Evolutionary conservation across 352 stramenopile species (phyloP), one percentile per base, ranked within the genome.

Genomic region (Globisporangium lucens): DNA sequence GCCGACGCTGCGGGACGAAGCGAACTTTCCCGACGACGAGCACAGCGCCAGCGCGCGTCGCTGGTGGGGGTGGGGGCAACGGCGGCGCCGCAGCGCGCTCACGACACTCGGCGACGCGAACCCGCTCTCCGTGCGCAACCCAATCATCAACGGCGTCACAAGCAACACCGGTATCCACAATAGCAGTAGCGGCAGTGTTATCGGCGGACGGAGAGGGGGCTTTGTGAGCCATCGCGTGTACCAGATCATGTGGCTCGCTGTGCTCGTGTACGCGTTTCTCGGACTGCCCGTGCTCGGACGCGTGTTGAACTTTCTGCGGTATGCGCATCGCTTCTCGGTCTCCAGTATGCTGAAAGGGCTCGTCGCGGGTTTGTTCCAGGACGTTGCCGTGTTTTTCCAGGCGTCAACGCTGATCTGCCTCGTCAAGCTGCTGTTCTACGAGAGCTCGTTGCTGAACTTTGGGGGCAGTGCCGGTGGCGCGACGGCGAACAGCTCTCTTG

Each of bases 261-360:
- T 81, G 57, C 75, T 91, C 8, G 78, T 91, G 9, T 91, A 89
- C 70, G 73, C 79, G 41, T 91, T 89, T 65, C 74, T 87, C 5
- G 81, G 83, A 1, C 71, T 91, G 10, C 83, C 83, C 1, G 78
- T 87, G 43, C 65, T 91, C 24, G 83, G 79, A 13, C 83, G 83
- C 17, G 70, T 91, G 12, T 67, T 91, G 13, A 89, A 89, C 33
- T 84, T 89, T 52, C 72, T 75, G 20, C 78, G 83, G 0, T 89
- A 85, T 56, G 75, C 80, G 38, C 81, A 89, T 60, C 83, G 83
- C 51, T 88, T 89, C 49, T 74, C 69, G 9, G 61, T 64, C 6
- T 22, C 62, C 5, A 86, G 71, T 56, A 83, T 91, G 51, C 0
- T 86, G 1, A 77, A 85, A 52, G 78, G 78, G 1, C 67, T 91